Conservation (phyloP, 768 basidiomycete species). For the Ramaria sp. region DNA sequence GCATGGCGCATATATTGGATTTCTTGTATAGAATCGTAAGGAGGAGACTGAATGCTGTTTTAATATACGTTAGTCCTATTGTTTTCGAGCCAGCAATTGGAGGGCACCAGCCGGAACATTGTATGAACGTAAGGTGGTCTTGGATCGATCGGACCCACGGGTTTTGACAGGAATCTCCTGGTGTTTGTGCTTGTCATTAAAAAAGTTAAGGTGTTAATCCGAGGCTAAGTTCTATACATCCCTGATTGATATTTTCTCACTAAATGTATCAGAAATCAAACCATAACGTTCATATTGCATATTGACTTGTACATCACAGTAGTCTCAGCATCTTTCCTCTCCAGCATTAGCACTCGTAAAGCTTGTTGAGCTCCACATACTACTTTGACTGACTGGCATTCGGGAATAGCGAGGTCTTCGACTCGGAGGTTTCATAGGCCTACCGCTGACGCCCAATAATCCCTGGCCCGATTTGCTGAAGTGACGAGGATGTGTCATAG, state of each 20-base stretch:
- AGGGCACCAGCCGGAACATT: too few relatives aligned
- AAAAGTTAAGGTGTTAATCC: too few relatives aligned
- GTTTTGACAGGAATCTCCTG: too few relatives aligned
- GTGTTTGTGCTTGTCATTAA: too few relatives aligned
- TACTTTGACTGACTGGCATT: not conserved
- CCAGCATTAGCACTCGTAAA: not conserved
- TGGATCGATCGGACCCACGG: too few relatives aligned
- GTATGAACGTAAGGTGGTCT: too few relatives aligned
- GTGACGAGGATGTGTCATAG: not conserved
- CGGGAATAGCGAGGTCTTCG: not conserved
- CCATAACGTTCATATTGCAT: not conserved
- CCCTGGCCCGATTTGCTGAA: not conserved
- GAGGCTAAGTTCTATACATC: too few relatives aligned
- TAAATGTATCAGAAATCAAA: not conserved
- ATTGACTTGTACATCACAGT: not conserved
- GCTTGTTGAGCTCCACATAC: not conserved
- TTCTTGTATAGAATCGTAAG: not conserved
- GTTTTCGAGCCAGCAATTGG: not conserved
- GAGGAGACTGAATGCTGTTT: not conserved
- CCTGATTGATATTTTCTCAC: too few relatives aligned
- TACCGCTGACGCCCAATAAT: not conserved
- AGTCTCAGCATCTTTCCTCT: not conserved
- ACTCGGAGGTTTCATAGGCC: not conserved
- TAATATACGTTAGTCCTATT: not conserved
- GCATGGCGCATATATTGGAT: not conserved